A percentile compares a stretch with the other conserved stretches of the same genome.
These are phyloP conservation scores for Penicillium fuscoglaucum DNA, from an alignment of 2,329 filamentous ascomycete species.

Conservation along the genomic window DNA sequence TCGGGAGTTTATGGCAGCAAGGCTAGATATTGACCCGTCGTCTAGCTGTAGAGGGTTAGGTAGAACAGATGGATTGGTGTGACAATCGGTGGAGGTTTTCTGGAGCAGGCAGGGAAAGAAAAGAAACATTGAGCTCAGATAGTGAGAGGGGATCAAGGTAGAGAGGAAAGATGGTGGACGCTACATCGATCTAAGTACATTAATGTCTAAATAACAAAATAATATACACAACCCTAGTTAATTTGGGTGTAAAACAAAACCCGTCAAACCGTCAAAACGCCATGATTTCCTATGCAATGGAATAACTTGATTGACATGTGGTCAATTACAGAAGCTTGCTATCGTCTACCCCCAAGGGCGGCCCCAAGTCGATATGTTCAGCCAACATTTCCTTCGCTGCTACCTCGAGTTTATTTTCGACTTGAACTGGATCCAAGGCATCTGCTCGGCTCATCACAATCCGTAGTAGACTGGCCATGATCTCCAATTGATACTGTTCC, in stretches of 20 bases:
- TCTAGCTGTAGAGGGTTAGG: no score
- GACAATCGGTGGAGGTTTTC: no score
- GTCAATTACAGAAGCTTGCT: conserved; percentile 25
- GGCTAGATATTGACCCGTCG: no score
- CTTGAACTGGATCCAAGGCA: conserved; percentile 25
- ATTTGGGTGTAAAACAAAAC: neutral
- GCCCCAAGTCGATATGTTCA: conserved; percentile 34
- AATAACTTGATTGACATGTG: neutral
- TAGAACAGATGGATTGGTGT: no score
- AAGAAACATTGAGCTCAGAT: no score
- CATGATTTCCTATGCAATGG: neutral
- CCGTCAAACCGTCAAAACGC: neutral
- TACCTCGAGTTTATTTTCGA: conserved; percentile 36
- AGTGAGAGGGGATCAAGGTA: neutral
- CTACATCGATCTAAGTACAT: neutral
- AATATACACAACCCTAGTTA: conserved; percentile 6
- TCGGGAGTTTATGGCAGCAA: no score
- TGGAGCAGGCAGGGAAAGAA: no score
- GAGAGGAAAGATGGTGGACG: neutral
- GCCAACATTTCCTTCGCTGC: conserved; percentile 43
- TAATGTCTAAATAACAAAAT: conserved; percentile 1
- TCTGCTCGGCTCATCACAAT: conserved; percentile 42
- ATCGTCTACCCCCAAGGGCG: conserved; percentile 29
- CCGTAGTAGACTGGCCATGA: conserved; percentile 44
- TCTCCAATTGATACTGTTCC: conserved; percentile 45